phyloP scores from a whole-genome alignment of 768 basidiomycete species.

The Zangia roseola region DNA sequence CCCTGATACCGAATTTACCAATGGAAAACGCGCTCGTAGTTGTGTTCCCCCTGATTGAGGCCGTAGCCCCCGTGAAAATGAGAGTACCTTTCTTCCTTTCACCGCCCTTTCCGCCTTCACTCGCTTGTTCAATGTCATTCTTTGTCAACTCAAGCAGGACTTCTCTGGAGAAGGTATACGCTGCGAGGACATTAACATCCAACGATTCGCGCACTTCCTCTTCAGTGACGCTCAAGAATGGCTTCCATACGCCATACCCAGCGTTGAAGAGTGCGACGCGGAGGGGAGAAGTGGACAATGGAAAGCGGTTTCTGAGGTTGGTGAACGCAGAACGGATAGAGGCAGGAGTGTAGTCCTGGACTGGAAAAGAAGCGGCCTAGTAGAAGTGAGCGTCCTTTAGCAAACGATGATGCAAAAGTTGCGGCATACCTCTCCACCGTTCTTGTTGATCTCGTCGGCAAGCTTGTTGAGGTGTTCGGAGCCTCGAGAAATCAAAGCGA shows the following conservation, averaged over 20 bases:
- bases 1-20: conserved; percentile 60
- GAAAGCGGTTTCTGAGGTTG: conserved; percentile 44
- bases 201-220: conserved; percentile 52
- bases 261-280: conserved; percentile 67
- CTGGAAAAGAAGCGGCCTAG: conserved; percentile 57
- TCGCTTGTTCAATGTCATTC: conserved; percentile 43
- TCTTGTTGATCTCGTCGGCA: conserved; percentile 51
- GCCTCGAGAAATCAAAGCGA: conserved; percentile 65
- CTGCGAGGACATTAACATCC: conserved; percentile 53
- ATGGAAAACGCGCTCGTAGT: conserved; percentile 62
- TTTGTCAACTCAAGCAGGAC: conserved; percentile 59
- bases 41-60: conserved; percentile 59
- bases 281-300: conserved; percentile 48
- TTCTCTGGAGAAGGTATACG: conserved; percentile 63
- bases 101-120: conserved; percentile 36
- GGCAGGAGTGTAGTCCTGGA: conserved; percentile 48
- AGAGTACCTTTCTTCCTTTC: conserved; percentile 61
- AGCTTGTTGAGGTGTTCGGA: conserved; percentile 49
- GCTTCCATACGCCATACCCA: conserved; percentile 57
- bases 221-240: conserved; percentile 62
- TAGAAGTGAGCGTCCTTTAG: background rate
- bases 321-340: conserved; percentile 52
- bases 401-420: background rate
- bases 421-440: conserved; percentile 55
- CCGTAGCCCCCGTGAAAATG: conserved; percentile 74